Evolutionary conservation across 108 stramenopile species (phyloP), one percentile per base, ranked within the genome.

Genomic region (Nitzschia inconspicua): DNA sequence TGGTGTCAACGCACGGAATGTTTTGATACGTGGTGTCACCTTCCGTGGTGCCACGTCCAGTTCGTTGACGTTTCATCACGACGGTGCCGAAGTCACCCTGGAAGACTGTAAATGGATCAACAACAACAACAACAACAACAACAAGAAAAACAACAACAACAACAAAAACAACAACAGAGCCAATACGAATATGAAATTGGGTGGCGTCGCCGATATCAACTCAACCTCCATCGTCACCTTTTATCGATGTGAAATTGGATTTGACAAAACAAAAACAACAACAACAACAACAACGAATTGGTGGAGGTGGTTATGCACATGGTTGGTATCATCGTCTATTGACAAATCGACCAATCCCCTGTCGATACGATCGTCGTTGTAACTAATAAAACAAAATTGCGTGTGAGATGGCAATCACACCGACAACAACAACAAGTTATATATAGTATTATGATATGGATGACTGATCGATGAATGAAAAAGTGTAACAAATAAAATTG

Each of bases 171-270:
- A 39, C 1, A 68, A 67, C n/a, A n/a, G n/a, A n/a, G n/a, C n/a
- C n/a, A n/a, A n/a, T n/a, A n/a, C n/a, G n/a, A n/a, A n/a, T n/a
- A n/a, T n/a, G n/a, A 65, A 68, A 19, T 57, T 51, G 29, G 91
- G 87, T 11, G 66, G 70, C 0, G 82, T 92, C 10, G 85, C 85
- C 2, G 87, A 92, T 68, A 44, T 92, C 31, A 92, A 92, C 44
- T 85, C 83, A 1, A 80, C 87, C 19, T 81, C 79, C 47, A 67
- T 49, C 25, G 70, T 85, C 29, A 78, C 77, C 44, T 88, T 88
- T 50, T 76, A 76, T 61, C 82, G 87, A 20, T 88, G 87, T 55
- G 69, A 73, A 11, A 78, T 88, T 53, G 77, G 61, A 3, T 1
- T 44, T 13, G 40, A 27, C 26, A 62, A 46, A 28, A 41, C 18